Conservation (phyloP, 2,329 filamentous ascomycete species). For the Calonectria hawksworthii region DNA sequence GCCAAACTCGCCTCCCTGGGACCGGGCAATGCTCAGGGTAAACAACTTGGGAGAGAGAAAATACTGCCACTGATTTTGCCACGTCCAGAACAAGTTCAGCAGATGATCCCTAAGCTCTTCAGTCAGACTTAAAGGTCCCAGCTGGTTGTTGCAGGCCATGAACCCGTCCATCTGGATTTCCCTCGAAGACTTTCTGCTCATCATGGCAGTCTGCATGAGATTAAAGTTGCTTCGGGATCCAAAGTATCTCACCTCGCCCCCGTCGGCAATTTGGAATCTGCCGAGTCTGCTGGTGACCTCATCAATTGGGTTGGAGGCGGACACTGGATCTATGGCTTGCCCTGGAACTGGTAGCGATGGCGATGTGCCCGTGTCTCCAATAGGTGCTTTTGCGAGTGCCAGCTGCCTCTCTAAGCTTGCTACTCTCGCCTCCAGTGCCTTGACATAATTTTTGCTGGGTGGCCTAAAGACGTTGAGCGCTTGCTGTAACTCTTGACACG, state of each 20-base stretch:
- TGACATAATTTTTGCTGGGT: not conserved
- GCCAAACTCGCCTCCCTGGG: conserved; percentile 16
- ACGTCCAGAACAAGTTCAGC: conserved; percentile 42
- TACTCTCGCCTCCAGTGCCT: not conserved
- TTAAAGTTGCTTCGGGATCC: conserved; percentile 37
- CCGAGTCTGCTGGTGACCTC: not conserved
- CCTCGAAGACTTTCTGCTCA: not conserved
- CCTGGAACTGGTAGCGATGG: no score
- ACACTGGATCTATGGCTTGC: not conserved
- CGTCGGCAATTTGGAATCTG: not conserved
- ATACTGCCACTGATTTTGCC: conserved; percentile 47
- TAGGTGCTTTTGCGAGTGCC: not conserved
- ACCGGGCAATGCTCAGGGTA: not conserved
- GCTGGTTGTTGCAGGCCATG: not conserved
- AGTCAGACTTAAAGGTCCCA: conserved; percentile 12
- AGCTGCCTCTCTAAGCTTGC: not conserved
- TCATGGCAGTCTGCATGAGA: not conserved
- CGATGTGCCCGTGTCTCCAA: not conserved
- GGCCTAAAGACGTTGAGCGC: not conserved
- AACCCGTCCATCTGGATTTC: not conserved
- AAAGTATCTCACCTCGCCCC: conserved; percentile 43
- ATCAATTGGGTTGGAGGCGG: not conserved
- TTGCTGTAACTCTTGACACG: not conserved
- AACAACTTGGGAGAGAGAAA: conserved; percentile 37
- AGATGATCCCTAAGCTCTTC: conserved; percentile 42